These are phyloP conservation scores for Cucurbitaria berberidis DNA, from an alignment of 2,329 filamentous ascomycete genomes.

Conservation along the genomic window DNA sequence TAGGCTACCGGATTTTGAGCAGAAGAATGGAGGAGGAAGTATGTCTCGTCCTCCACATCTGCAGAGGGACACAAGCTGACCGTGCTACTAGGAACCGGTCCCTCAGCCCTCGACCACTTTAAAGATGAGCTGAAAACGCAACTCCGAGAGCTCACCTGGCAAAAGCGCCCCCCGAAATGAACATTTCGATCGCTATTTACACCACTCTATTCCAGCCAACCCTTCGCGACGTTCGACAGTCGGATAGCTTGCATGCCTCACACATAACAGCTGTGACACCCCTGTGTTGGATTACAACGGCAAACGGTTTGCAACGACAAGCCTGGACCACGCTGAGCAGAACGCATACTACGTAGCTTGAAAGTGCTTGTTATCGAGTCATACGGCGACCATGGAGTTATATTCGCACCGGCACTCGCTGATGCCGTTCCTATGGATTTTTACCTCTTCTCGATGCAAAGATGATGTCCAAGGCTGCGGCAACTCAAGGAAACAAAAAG, in stretches of 20 bases:
- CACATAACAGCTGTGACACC: neutral
- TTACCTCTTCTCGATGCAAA: neutral
- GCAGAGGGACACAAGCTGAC: neutral
- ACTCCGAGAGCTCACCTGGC: conserved; percentile 48
- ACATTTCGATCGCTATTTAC: neutral
- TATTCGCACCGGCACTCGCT: neutral
- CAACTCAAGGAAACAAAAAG: neutral
- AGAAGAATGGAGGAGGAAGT: conserved; percentile 52
- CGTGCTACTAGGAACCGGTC: conserved; percentile 33
- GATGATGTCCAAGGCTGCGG: neutral
- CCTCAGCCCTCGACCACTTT: conserved; percentile 58
- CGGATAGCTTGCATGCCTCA: neutral
- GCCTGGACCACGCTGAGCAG: neutral
- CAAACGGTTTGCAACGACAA: neutral
- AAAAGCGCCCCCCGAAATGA: conserved; percentile 41
- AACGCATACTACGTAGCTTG: neutral
- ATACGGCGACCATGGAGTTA: neutral
- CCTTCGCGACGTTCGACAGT: neutral
- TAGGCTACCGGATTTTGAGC: conserved; percentile 51
- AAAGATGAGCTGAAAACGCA: conserved; percentile 60
- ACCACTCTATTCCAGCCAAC: neutral
- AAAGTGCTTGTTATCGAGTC: neutral
- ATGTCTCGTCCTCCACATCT: conserved; percentile 46
- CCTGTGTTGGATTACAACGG: neutral
- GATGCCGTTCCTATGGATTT: neutral